Evolutionary conservation across 2,329 filamentous ascomycete species (phyloP).

Genomic region (Curvularia lunata): DNA sequence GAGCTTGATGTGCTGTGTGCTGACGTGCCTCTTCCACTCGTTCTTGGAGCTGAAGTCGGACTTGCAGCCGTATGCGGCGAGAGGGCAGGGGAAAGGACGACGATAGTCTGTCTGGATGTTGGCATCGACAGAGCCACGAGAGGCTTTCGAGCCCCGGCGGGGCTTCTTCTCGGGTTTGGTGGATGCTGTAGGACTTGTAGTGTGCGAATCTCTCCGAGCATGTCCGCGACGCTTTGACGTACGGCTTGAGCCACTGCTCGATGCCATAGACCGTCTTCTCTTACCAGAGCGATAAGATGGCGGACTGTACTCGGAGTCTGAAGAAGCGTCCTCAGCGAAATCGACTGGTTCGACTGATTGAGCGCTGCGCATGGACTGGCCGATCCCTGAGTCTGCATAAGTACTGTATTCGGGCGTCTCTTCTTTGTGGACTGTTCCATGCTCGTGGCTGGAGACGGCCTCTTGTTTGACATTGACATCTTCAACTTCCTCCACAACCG

Average conservation of each 20-base stretch:
- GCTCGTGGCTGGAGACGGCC: constrained; percentile 24
- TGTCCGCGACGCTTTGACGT: constrained; percentile 26
- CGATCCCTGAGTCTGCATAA: constrained; percentile 38
- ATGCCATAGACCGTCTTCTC: constrained; percentile 37
- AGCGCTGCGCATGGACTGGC: constrained; percentile 40
- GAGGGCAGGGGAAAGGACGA: constrained; percentile 76
- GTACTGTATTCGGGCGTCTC: constrained; percentile 16
- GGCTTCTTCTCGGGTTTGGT: constrained; percentile 28
- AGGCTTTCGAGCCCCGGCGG: constrained; percentile 20
- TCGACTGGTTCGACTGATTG: constrained; percentile 47
- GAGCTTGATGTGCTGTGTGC: constrained; percentile 77
- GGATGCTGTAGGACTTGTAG: constrained; percentile 12
- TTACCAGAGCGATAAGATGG: constrained; percentile 24
- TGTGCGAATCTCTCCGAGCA: constrained; percentile 32
- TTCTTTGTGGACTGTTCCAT: constrained; percentile 26
- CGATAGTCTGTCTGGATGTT: constrained; percentile 23
- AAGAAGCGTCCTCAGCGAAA: constrained; percentile 36
- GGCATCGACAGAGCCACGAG: constrained; percentile 16
- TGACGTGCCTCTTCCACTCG: constrained; percentile 92
- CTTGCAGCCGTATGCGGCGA: constrained; percentile 76
- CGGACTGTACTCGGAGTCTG: constrained; percentile 48
- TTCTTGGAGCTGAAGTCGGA: constrained; percentile 82
- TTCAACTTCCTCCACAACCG: constrained; percentile 35
- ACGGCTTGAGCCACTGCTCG: constrained; percentile 27
- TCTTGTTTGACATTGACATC: constrained; percentile 33